Evolutionary conservation across 192 early-diverging fungal species (phyloP).

Genomic region (Diversispora eburnea): DNA sequence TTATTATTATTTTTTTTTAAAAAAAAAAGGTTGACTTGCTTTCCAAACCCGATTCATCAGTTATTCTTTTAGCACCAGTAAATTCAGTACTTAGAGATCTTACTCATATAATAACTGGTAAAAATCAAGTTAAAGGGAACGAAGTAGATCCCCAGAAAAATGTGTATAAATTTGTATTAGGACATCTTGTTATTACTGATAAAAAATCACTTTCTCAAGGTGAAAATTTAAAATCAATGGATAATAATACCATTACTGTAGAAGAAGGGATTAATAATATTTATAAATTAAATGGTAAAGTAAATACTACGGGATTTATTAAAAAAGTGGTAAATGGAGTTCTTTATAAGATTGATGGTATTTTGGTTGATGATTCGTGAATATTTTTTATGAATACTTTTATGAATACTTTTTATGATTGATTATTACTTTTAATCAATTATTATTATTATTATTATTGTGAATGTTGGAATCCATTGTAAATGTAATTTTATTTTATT

Average conservation of each 20-base stretch:
- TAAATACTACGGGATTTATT: neutral
- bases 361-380: neutral
- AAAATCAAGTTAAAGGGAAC: neutral
- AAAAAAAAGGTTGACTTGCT: neutral
- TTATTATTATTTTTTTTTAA: neutral
- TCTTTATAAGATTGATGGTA: constrained; percentile 21
- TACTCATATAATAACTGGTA: neutral
- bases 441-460: too few relatives aligned
- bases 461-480: too few relatives aligned
- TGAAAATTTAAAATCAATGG: neutral
- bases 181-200: neutral
- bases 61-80: constrained; percentile 13
- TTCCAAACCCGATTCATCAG: neutral
- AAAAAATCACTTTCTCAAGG: neutral
- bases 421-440: too few relatives aligned
- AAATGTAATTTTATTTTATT: too few relatives aligned
- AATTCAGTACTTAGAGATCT: constrained; percentile 9
- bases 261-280: neutral
- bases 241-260: neutral
- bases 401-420: too few relatives aligned
- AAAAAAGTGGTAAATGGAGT: constrained; percentile 12
- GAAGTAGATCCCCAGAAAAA: constrained; percentile 10
- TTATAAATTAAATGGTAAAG: constrained; percentile 17
- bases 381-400: too few relatives aligned
- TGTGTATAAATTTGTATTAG: constrained; percentile 16